These are phyloP conservation scores for Umbilicus rupestris DNA, from an alignment of 164 flowering plant genomes.

Conservation along the genomic window DNA sequence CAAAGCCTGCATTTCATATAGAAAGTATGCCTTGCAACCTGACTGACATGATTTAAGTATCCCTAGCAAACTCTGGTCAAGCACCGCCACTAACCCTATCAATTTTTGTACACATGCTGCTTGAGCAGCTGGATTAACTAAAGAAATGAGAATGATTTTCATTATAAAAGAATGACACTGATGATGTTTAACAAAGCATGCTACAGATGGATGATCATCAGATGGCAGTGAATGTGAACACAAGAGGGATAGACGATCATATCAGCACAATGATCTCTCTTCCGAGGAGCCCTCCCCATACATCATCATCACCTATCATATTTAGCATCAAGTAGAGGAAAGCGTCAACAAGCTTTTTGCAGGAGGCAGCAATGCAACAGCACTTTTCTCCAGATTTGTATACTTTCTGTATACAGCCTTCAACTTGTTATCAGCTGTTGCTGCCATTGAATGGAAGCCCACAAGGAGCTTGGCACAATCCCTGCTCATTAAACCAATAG, in stretches of 20 bases:
- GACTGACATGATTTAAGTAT: too few species aligned
- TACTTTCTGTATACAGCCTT: constrained; percentile 31
- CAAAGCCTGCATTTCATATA: too few species aligned
- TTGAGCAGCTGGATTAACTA: too few species aligned
- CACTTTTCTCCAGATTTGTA: constrained; percentile 16
- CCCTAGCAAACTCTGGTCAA: too few species aligned
- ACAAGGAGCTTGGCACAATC: constrained; percentile 38
- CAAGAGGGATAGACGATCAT: neutral
- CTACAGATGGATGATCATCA: neutral
- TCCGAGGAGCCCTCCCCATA: neutral
- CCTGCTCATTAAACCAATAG: constrained; percentile 14
- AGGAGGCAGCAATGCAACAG: constrained; percentile 34
- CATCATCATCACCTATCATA: neutral
- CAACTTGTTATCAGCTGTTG: constrained; percentile 27
- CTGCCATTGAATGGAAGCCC: constrained; percentile 20
- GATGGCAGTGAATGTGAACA: neutral
- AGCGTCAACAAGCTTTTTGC: constrained; percentile 13
- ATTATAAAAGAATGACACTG: neutral
- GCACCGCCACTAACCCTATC: too few species aligned
- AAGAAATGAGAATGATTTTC: neutral
- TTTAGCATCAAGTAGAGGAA: neutral
- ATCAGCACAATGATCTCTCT: constrained; percentile 2
- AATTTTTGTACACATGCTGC: too few species aligned
- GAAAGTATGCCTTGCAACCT: too few species aligned
- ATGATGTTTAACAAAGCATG: neutral